Conservation (phyloP, 2,329 filamentous ascomycete genomes). For the Trichoderma lentiforme region DNA sequence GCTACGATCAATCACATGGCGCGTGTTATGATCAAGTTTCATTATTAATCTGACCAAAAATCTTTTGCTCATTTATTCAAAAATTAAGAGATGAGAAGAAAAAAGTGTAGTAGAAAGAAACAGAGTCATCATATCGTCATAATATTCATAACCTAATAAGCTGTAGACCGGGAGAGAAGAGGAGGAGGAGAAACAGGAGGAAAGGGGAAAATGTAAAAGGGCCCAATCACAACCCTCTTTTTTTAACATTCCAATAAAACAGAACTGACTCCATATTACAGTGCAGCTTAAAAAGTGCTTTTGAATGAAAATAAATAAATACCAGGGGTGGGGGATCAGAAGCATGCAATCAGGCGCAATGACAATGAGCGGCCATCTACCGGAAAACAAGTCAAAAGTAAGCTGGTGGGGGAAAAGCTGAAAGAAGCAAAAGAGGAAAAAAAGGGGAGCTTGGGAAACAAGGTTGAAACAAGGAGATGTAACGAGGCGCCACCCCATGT, state of each 20-base stretch:
- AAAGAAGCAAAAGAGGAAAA: constrained; percentile 17
- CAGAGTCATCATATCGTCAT: constrained; percentile 9
- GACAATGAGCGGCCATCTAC: constrained; percentile 8
- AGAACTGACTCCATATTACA: constrained; percentile 10
- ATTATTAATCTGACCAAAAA: background rate
- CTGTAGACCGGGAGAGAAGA: constrained; percentile 30
- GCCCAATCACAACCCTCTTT: background rate
- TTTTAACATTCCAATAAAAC: background rate
- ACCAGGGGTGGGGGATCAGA: constrained; percentile 21
- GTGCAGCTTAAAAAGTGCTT: background rate
- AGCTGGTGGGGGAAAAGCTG: constrained; percentile 5
- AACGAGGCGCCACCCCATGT: constrained; percentile 3
- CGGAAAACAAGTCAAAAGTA: background rate
- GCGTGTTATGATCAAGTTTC: background rate
- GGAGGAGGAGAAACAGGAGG: constrained; percentile 29
- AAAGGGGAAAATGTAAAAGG: constrained; percentile 25
- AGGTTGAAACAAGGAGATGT: constrained; percentile 2
- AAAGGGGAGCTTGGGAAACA: background rate
- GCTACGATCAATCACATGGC: background rate
- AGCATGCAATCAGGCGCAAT: constrained; percentile 19
- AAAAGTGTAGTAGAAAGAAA: background rate
- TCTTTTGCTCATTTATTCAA: background rate
- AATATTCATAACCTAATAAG: constrained; percentile 23
- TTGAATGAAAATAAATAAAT: constrained; percentile 18
- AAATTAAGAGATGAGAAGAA: background rate